Conservation (phyloP, 2,329 filamentous ascomycete species). For the Diaporthe australafricana region DNA sequence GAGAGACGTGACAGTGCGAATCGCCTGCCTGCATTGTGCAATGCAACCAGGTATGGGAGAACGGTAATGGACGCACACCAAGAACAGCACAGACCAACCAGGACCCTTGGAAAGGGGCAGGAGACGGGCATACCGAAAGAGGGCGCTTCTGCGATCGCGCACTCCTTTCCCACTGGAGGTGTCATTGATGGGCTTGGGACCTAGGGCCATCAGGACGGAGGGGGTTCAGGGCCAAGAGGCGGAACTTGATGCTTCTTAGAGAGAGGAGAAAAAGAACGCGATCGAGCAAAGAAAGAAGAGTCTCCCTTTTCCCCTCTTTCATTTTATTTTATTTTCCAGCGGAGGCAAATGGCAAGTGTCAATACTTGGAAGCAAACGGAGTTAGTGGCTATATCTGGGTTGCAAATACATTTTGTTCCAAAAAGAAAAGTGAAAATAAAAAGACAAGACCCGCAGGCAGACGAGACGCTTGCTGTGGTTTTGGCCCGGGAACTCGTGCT, state of each 20-base stretch:
- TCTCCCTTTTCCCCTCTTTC: background rate
- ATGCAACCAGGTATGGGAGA: background rate
- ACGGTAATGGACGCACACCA: background rate
- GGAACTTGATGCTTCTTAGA: slow-evolving; percentile 9
- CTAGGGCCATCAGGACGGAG: background rate
- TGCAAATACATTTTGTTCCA: slow-evolving; percentile 35
- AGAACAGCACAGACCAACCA: slow-evolving; percentile 14
- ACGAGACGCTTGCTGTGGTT: background rate
- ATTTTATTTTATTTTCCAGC: slow-evolving; percentile 24
- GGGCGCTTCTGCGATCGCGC: background rate
- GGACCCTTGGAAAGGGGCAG: background rate
- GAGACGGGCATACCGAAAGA: background rate
- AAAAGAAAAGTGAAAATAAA: background rate
- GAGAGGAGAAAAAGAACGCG: slow-evolving; percentile 4
- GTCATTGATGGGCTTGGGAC: background rate
- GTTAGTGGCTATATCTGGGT: slow-evolving; percentile 39
- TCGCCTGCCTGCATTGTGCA: background rate
- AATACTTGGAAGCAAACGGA: slow-evolving; percentile 37
- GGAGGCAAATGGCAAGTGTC: slow-evolving; percentile 36
- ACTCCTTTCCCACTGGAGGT: background rate
- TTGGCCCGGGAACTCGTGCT: background rate
- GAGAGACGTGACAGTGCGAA: background rate
- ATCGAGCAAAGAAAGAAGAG: slow-evolving; percentile 23
- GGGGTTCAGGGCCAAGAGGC: background rate
- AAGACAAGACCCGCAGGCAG: no score